Percentiles rank a stretch among this genome's conserved stretches.
Conservation (phyloP, 2,329 filamentous ascomycete species). For the Monilinia laxa region DNA sequence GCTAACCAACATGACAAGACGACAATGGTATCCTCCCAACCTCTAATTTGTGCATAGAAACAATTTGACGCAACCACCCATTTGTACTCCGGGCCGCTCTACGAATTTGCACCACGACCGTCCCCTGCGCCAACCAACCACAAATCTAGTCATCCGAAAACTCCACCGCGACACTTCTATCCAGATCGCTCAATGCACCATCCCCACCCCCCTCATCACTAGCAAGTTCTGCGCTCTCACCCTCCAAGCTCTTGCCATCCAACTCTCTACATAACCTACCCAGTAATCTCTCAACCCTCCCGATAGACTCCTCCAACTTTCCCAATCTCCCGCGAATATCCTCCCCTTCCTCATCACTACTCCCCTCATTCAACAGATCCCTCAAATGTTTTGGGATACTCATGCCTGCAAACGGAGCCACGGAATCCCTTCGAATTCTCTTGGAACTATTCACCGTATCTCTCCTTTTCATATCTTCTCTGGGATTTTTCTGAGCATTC, state of each 20-base stretch:
- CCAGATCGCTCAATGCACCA: slow-evolving; percentile 28
- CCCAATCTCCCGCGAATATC: slow-evolving; percentile 31
- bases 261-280: slow-evolving; percentile 32
- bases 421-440: slow-evolving; percentile 32
- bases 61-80: slow-evolving; percentile 2
- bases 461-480: slow-evolving; percentile 12
- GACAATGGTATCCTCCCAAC: neutral
- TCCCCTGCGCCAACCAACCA: neutral
- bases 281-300: slow-evolving; percentile 37
- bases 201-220: slow-evolving; percentile 15
- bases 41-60: slow-evolving; percentile 8
- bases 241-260: slow-evolving; percentile 22
- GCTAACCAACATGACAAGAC: neutral
- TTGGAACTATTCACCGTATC: slow-evolving; percentile 9
- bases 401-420: slow-evolving; percentile 36
- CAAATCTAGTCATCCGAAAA: slow-evolving; percentile 21
- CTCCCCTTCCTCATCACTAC: slow-evolving; percentile 28
- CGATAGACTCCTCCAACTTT: slow-evolving; percentile 32
- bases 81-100: neutral
- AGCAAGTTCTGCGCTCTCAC: neutral
- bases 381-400: slow-evolving; percentile 28
- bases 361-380: slow-evolving; percentile 30
- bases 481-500: slow-evolving; percentile 2
- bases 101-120: neutral
- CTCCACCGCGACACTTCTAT: slow-evolving; percentile 31